Base-by-base conservation (phyloP, 2,329 filamentous ascomycete genomes). In the Clarireedia homoeocarpa region DNA sequence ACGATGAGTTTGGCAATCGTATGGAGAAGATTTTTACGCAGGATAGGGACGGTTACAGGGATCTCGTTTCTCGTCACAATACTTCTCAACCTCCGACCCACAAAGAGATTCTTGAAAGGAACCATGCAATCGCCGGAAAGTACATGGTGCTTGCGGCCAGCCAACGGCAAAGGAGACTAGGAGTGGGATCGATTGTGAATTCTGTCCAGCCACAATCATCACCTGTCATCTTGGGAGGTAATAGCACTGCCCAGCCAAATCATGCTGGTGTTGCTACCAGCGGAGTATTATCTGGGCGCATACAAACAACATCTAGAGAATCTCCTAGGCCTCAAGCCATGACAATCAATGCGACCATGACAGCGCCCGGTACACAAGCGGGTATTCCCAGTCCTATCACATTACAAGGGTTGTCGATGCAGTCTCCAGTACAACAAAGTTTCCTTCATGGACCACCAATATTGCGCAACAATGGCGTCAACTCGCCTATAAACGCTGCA, bases 21-120 rank as follows among this genome's bases (percentile, higher is more conserved):
- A 68, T 75, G 64, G 69, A 74, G 23, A 57, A 62, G 3, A 4
- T 74, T 3, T 75, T 76, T 60, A 62, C 59, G 36, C 48, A 61
- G 26, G 72, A 75, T 58, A 70, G 71, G 56, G 40, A 63, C n/a
- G 64, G 59, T 15, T 69, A 72, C 47, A 63, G 62, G 26, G 62
- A 63, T 10, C 56, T 70, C 5, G 53, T 62, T 17, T 56, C 59
- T 55, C 61, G 67, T 27, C 58, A 51, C 23, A 62, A 66, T 44
- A 65, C 66, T 42, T 48, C 55, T 9, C 55, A 56, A 6, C 66
- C 66, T 26, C 66, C 67, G 39, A 63, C 63, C 5, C 49, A 59
- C 9, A 59, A 51, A 46, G 68, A 69, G 49, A 44, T 66, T 6
- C 46, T 55, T 10, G 60, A 66, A 38, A 61, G 64, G 49, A 68